Conservation (phyloP, 1,139 yeast genomes). For the Casaregolazyma suthepensis region DNA sequence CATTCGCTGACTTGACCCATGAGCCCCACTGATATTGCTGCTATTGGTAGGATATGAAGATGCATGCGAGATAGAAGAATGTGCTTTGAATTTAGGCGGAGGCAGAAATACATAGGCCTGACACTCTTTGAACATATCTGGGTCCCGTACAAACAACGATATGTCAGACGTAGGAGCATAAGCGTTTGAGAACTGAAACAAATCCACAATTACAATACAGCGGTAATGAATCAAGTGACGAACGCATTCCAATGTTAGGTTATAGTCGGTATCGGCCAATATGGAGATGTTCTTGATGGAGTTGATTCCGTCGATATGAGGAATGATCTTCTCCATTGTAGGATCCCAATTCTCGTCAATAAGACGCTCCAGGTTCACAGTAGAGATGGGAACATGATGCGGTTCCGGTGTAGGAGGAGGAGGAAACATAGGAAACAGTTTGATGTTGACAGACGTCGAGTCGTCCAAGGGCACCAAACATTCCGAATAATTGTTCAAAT, state of each 20-base stretch:
- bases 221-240: conserved; percentile 88
- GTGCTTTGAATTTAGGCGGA: conserved; percentile 6
- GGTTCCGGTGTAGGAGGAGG: conserved; percentile 72
- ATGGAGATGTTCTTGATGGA: conserved; percentile 72
- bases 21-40: conserved; percentile 1
- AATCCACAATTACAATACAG: conserved; percentile 74
- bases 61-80: neutral
- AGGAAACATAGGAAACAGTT: conserved; percentile 78
- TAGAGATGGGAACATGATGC: conserved; percentile 81
- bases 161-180: conserved; percentile 86
- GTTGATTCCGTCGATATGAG: conserved; percentile 82
- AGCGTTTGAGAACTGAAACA: conserved; percentile 81
- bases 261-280: conserved; percentile 74
- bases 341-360: conserved; percentile 97
- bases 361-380: conserved; percentile 62
- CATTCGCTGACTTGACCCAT: neutral
- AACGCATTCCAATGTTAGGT: conserved; percentile 76
- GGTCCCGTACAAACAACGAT: conserved; percentile 57
- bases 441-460: conserved; percentile 86
- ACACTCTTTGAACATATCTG: conserved; percentile 72
- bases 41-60: neutral
- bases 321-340: conserved; percentile 81
- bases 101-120: conserved; percentile 58
- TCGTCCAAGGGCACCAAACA: conserved; percentile 91
- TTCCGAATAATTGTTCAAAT: conserved; percentile 88